Base-by-base conservation (phyloP, 2,329 filamentous ascomycete species). In the Trichoderma sp. region DNA sequence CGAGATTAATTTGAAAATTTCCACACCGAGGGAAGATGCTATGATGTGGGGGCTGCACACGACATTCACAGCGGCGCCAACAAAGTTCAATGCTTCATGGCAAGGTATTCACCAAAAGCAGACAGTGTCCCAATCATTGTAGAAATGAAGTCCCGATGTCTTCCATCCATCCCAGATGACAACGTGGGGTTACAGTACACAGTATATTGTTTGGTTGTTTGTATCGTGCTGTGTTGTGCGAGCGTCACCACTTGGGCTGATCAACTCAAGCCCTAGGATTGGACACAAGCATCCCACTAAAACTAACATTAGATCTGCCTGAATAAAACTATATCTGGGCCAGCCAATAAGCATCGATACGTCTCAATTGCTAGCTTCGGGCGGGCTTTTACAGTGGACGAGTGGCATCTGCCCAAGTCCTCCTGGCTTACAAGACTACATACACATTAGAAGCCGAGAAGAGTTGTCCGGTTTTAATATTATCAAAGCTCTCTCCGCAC, bases 1-100 rank as follows among this genome's bases (percentile, higher is more conserved):
- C 52, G 39, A 65, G 63, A 65, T 65, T 29, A 29, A 54, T 39
- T 64, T 57, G 63, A 57, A 57, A 57, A 64, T 57, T 56, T 48
- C 37, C 50, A 48, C 52, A 15, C 27, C 27, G 48, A 27, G 19
- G n/a, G 25, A 50, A 29, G 29, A 39, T n/a, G 39, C 19, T 19
- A 56, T 65, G 63, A 65, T 52, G 63, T 64, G 63, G 61, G 39
- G 52, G 60, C 50, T 15, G 12, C 60, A 54, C 34, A 25, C 39
- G 48, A 19, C 34, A 54, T 29, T 34, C n/a, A 9, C 34, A 27
- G 12, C 2, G n/a, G 53, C 48, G 15, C 60, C 48, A 64, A 29
- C 32, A 48, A 64, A 48, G 34, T 19, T 29, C 39, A 17, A 53
- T 53, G 35, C n/a, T 56, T 22, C 42, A 29, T 25, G 22, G 35